These are phyloP conservation scores for Eremothecium cymbalariae DNA, from an alignment of 1,139 yeast genomes.

Conservation along the genomic window DNA sequence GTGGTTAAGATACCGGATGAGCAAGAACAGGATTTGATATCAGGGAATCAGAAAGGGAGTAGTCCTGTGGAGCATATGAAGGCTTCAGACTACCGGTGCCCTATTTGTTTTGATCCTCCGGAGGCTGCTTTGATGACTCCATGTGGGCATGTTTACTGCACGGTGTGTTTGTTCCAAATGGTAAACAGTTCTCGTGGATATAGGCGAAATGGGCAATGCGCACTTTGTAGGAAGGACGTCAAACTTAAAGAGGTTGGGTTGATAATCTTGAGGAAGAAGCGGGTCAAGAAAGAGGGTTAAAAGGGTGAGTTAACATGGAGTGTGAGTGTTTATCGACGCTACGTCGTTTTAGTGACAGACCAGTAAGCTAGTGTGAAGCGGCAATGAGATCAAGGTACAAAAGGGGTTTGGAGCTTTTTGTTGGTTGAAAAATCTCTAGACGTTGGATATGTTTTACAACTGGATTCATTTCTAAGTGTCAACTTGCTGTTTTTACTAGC, in stretches of 20 bases:
- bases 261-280: constrained; percentile 29
- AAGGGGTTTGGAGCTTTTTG: not conserved
- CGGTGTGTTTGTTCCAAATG: constrained; percentile 43
- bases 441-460: too few species aligned
- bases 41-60: too few species aligned
- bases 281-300: constrained; percentile 13
- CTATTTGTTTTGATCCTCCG: constrained; percentile 48
- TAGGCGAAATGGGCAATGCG: constrained; percentile 38
- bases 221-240: constrained; percentile 41
- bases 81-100: constrained; percentile 37
- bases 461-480: too few species aligned
- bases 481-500: too few species aligned
- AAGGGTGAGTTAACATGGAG: not conserved
- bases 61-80: constrained; percentile 21
- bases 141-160: constrained; percentile 50
- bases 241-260: constrained; percentile 31
- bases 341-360: not conserved
- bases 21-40: constrained; percentile 15
- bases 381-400: constrained; percentile 1
- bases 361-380: not conserved
- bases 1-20: constrained; percentile 27
- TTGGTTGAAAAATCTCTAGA: not conserved
- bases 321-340: not conserved
- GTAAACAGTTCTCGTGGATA: constrained; percentile 38
- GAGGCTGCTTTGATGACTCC: constrained; percentile 40